phyloP scores from a whole-genome alignment of 352 stramenopile species.

The Phytopythium chamaehyphon region DNA sequence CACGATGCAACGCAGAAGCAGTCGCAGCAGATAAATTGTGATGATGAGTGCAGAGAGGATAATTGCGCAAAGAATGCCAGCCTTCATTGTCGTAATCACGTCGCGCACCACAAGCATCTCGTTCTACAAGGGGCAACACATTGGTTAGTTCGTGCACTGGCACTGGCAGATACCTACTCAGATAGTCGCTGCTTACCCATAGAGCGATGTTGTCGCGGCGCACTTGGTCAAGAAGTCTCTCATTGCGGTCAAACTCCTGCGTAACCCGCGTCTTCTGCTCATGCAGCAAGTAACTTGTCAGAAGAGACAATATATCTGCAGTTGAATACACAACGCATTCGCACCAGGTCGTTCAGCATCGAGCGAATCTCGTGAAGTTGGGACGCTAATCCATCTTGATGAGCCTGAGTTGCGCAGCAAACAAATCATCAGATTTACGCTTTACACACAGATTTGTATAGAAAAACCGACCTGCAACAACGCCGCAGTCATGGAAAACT shows the following conservation, averaged over 20 bases:
- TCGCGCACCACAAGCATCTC: conserved; percentile 76
- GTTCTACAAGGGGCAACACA: conserved; percentile 26
- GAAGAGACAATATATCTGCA: background rate
- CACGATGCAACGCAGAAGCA: conserved; percentile 65
- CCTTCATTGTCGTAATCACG: conserved; percentile 87
- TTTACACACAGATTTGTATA: background rate
- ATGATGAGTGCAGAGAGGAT: conserved; percentile 70
- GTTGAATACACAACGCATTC: background rate
- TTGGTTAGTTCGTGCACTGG: background rate
- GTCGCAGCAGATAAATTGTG: conserved; percentile 60
- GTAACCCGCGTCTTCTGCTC: conserved; percentile 33
- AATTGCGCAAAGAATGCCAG: conserved; percentile 69
- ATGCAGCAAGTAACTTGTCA: background rate
- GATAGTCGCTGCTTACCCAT: conserved; percentile 23
- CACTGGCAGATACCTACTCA: background rate
- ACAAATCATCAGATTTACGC: background rate
- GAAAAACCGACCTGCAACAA: conserved; percentile 29
- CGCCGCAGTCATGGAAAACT: conserved; percentile 48
- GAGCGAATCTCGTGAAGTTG: conserved; percentile 53
- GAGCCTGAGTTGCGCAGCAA: conserved; percentile 17
- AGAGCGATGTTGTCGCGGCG: conserved; percentile 48
- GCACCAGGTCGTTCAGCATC: conserved; percentile 46
- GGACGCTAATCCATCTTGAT: conserved; percentile 42
- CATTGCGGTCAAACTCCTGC: conserved; percentile 24
- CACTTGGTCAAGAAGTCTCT: conserved; percentile 36